phyloP scores from a whole-genome alignment of 768 basidiomycete species.

The Gymnopilus junonius region DNA sequence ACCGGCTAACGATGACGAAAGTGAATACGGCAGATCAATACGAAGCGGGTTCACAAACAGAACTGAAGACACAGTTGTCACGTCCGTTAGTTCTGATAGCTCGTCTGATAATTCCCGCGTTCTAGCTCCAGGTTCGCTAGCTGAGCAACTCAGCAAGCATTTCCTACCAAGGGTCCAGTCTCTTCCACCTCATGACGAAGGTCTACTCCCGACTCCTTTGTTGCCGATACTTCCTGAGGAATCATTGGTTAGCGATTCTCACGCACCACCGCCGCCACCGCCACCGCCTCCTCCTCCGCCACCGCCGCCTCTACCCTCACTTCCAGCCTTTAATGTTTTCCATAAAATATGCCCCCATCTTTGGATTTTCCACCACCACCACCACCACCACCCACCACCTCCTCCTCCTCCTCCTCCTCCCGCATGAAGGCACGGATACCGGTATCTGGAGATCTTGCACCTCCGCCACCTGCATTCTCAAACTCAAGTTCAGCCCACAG shows the following conservation, averaged over 20 bases:
- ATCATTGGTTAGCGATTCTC: constrained; percentile 10
- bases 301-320: constrained; percentile 30
- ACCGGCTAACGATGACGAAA: constrained; percentile 56
- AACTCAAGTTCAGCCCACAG: constrained; percentile 40
- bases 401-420: constrained; percentile 42
- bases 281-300: constrained; percentile 27
- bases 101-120: constrained; percentile 41
- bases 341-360: constrained; percentile 3
- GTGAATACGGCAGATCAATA: constrained; percentile 57
- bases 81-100: constrained; percentile 55
- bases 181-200: constrained; percentile 41
- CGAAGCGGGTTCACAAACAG: constrained; percentile 40
- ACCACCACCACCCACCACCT: constrained; percentile 39
- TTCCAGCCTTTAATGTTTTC: constrained; percentile 19
- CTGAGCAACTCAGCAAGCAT: constrained; percentile 67
- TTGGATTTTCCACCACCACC: constrained; percentile 11
- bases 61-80: constrained; percentile 59
- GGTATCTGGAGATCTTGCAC: constrained; percentile 36
- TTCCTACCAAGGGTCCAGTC: constrained; percentile 53
- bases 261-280: constrained; percentile 23
- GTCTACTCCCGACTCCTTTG: constrained; percentile 32
- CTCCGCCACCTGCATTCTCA: constrained; percentile 40
- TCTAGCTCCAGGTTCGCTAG: constrained; percentile 51
- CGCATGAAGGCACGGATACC: constrained; percentile 25
- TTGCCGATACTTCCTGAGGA: constrained; percentile 49